A percentile compares a stretch with the other conserved stretches of the same genome.
Evolutionary conservation across 331 rosid species (phyloP).

Genomic region (Prunus yedoensis): DNA sequence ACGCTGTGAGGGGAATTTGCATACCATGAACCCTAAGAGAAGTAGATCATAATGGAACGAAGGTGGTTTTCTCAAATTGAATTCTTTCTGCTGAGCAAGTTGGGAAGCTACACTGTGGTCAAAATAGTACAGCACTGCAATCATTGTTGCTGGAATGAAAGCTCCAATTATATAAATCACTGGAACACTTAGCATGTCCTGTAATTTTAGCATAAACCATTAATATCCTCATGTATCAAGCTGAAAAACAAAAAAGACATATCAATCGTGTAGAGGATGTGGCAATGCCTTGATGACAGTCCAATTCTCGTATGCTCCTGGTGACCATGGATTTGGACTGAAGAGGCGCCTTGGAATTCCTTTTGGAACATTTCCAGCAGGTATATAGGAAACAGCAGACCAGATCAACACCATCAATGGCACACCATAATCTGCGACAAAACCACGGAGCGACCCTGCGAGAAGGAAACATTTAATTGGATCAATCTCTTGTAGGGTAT

Average conservation of each 20-base stretch:
- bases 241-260: constrained; percentile 7
- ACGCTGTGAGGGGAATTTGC: constrained; percentile 15
- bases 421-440: constrained; percentile 80
- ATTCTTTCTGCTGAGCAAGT: constrained; percentile 82
- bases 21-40: constrained; percentile 79
- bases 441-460: constrained; percentile 61
- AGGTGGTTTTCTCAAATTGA: constrained; percentile 76
- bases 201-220: constrained; percentile 29
- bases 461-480: constrained; percentile 7
- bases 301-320: constrained; percentile 71
- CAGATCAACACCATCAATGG: constrained; percentile 71
- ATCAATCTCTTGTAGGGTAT: neutral
- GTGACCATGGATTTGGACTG: constrained; percentile 87
- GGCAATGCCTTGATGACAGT: constrained; percentile 59
- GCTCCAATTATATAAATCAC: constrained; percentile 70
- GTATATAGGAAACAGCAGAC: constrained; percentile 68
- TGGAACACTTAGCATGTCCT: constrained; percentile 79
- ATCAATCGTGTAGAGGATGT: constrained; percentile 10
- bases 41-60: constrained; percentile 77
- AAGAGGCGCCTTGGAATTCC: constrained; percentile 80
- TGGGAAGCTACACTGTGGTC: constrained; percentile 89
- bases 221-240: constrained; percentile 1
- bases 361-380: constrained; percentile 53
- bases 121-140: constrained; percentile 78
- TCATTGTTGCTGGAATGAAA: constrained; percentile 80